Base-by-base conservation (phyloP, 768 basidiomycete genomes). In the Tylopilus felleus region DNA sequence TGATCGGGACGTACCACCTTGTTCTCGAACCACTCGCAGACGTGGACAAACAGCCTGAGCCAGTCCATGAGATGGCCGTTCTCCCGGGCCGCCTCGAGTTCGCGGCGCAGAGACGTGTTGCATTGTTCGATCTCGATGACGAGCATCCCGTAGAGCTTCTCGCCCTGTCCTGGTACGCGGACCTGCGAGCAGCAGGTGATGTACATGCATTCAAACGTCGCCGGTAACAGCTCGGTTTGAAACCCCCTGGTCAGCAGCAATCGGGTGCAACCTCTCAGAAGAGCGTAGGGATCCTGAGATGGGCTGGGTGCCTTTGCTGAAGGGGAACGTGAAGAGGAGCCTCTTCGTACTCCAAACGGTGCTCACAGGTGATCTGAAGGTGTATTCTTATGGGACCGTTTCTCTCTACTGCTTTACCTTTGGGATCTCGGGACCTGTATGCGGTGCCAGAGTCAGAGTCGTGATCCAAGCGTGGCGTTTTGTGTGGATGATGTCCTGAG, bases 391-490 rank as follows among this genome's bases (percentile, higher is more conserved):
- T 59, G n/a, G 81, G 74, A 1, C 74, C 78, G 16, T 56, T 63
- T 25, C 60, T 62, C 44, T 63, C 68, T 22, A 53, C 49, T 19
- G 46, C 50, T 49, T 64, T 66, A 36, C 65, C 61, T 49, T 65
- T 64, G 62, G 12, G 58, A 58, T 63, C 68, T 65, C 60, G 73
- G 61, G 75, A 76, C 65, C 88, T 82, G 70, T 77, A 82, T 61
- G 84, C 81, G 68, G 84, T 82, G 60, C 79, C 80, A 61, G 84
- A 78, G 73, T 88, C 86, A 71, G 80, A 82, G 75, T 86, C 84
- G 62, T 74, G 73, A 58, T 79, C 79, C 71, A 86, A 73, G 58
- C 86, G 84, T 57, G 84, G 78, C 53, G 80, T 81, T 76, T 90
- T 90, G 71, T 78, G 80, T 59, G 81, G 80, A 73, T 79, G 82